phyloP scores from a whole-genome alignment of 495 filamentous ascomycete genomes.

The Podospora conica region DNA sequence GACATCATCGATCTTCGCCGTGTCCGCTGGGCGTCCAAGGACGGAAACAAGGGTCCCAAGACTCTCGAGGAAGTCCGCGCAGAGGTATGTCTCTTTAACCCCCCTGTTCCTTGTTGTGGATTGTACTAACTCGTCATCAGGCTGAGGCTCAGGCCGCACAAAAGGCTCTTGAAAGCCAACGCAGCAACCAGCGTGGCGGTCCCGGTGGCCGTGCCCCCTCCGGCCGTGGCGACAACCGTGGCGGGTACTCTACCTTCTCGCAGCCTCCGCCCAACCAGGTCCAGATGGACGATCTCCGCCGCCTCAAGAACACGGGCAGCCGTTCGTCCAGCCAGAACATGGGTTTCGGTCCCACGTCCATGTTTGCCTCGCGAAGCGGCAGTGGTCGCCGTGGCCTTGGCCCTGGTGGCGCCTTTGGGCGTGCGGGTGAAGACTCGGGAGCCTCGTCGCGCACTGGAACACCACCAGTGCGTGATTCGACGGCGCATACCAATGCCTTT shows the following conservation, averaged over 20 bases:
- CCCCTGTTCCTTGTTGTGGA: not conserved
- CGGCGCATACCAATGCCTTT: slow-evolving; percentile 77
- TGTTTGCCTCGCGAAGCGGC: slow-evolving; percentile 73
- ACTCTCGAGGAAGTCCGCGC: slow-evolving; percentile 86
- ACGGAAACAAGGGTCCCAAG: slow-evolving; percentile 87
- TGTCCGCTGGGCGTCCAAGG: slow-evolving; percentile 74
- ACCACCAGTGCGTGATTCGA: slow-evolving; percentile 65
- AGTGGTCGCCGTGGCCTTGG: slow-evolving; percentile 71
- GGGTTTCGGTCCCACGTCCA: slow-evolving; percentile 71
- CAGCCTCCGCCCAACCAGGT: slow-evolving; percentile 68
- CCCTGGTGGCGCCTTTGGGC: slow-evolving; percentile 60
- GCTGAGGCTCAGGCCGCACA: slow-evolving; percentile 67
- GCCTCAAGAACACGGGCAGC: slow-evolving; percentile 55
- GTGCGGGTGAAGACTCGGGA: slow-evolving; percentile 63
- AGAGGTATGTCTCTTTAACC: slow-evolving; percentile 55
- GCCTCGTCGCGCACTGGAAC: slow-evolving; percentile 84
- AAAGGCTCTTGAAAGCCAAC: slow-evolving; percentile 56
- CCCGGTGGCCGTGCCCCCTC: slow-evolving; percentile 57
- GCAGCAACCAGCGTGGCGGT: slow-evolving; percentile 55
- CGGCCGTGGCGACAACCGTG: slow-evolving; percentile 81
- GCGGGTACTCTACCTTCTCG: slow-evolving; percentile 56
- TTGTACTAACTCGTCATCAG: slow-evolving; percentile 19
- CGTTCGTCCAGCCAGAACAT: slow-evolving; percentile 53
- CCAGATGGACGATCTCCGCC: slow-evolving; percentile 81
- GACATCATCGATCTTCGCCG: slow-evolving; percentile 81